phyloP scores from a whole-genome alignment of 805 yeast species.

The Kodamaea kakaduensis region DNA sequence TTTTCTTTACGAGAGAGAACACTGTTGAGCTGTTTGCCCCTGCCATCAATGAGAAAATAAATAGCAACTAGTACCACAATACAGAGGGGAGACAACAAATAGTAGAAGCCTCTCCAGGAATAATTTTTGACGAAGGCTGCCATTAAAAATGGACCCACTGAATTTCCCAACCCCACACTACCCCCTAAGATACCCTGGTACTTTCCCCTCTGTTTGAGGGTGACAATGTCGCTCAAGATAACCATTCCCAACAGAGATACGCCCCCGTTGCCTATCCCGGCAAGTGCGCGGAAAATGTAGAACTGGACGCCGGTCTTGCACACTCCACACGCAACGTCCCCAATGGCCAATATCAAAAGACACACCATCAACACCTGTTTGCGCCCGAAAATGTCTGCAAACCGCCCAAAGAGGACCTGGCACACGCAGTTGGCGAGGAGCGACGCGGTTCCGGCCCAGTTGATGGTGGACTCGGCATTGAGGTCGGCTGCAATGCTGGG shows the following conservation, averaged over 20 bases:
- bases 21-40: slow-evolving; percentile 22
- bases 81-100: slow-evolving; percentile 42
- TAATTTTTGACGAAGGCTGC: slow-evolving; percentile 42
- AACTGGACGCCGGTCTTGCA: slow-evolving; percentile 47
- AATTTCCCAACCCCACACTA: slow-evolving; percentile 49
- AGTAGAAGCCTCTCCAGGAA: slow-evolving; percentile 56
- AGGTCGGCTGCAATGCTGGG: slow-evolving; percentile 47
- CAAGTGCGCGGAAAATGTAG: slow-evolving; percentile 49
- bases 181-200: slow-evolving; percentile 55
- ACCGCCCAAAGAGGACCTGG: slow-evolving; percentile 51
- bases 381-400: slow-evolving; percentile 54
- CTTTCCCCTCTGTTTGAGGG: slow-evolving; percentile 51
- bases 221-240: slow-evolving; percentile 50
- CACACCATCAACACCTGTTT: slow-evolving; percentile 41
- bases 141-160: slow-evolving; percentile 54
- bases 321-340: slow-evolving; percentile 50
- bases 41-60: slow-evolving; percentile 34
- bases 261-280: slow-evolving; percentile 58
- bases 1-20: slow-evolving; percentile 32
- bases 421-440: slow-evolving; percentile 49
- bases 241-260: slow-evolving; percentile 49
- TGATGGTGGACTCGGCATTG: slow-evolving; percentile 44
- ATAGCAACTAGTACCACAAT: slow-evolving; percentile 27
- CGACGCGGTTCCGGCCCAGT: slow-evolving; percentile 58
- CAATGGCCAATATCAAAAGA: slow-evolving; percentile 35